These are phyloP conservation scores for Neolentinus lepideus DNA, from an alignment of 1,284 basidiomycete genomes.

Conservation along the genomic window DNA sequence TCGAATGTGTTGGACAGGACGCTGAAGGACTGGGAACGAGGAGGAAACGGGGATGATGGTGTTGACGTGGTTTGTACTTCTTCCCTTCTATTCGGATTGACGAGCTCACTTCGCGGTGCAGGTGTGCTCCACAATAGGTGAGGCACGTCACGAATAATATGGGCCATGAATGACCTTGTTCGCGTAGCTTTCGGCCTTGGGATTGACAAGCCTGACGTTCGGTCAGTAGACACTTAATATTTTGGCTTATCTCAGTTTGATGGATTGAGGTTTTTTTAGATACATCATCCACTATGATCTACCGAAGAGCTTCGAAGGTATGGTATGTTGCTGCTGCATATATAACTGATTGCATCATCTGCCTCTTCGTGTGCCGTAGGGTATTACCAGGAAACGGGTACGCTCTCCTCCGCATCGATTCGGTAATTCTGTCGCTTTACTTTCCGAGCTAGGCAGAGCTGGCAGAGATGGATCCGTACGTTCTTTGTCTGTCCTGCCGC, in stretches of 20 bases:
- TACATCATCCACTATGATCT: constrained; percentile 77
- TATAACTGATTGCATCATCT: not conserved
- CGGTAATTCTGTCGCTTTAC: not conserved
- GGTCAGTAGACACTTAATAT: constrained; percentile 32
- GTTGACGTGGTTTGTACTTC: constrained; percentile 51
- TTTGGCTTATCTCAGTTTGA: not conserved
- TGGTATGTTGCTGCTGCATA: constrained; percentile 11
- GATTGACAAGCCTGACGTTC: constrained; percentile 79
- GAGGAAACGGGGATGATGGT: constrained; percentile 37
- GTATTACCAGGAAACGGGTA: constrained; percentile 86
- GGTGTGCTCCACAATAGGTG: constrained; percentile 30
- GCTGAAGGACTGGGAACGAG: constrained; percentile 55
- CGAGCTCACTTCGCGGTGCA: constrained; percentile 9
- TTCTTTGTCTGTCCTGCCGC: constrained; percentile 8
- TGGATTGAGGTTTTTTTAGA: constrained; percentile 22
- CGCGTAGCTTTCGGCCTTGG: constrained; percentile 86
- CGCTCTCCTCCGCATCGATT: constrained; percentile 2
- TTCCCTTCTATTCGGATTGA: not conserved
- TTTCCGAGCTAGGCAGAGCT: constrained; percentile 47
- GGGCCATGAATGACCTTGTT: constrained; percentile 34
- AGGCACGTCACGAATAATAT: not conserved
- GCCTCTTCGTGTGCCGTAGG: constrained; percentile 31
- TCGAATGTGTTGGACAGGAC: constrained; percentile 48
- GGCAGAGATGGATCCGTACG: constrained; percentile 77
- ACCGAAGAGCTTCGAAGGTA: constrained; percentile 80